Conservation (phyloP, 2,329 filamentous ascomycete species). For the Sclerotinia glacialis region DNA sequence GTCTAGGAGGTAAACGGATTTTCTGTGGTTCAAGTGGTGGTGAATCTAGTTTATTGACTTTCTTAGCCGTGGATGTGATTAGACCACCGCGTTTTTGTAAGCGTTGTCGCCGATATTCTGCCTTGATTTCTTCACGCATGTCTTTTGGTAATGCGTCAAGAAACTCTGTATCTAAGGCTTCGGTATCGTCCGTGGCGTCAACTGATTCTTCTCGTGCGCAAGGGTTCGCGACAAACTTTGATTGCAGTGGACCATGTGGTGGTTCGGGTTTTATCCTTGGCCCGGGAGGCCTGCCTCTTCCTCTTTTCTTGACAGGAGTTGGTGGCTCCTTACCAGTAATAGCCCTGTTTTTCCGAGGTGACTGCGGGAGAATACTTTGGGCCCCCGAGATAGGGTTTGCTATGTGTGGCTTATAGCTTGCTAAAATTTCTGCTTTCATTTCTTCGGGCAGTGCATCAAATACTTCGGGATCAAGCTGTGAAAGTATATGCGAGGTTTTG, state of each 20-base stretch:
- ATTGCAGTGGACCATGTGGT: constrained; percentile 17
- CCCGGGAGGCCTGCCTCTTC: constrained; percentile 43
- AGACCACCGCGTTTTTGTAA: constrained; percentile 51
- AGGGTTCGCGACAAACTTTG: constrained; percentile 10
- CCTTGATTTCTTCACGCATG: constrained; percentile 72
- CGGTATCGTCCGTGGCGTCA: constrained; percentile 65
- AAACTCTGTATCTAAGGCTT: constrained; percentile 55
- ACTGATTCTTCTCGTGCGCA: constrained; percentile 48
- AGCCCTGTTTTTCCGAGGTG: constrained; percentile 55
- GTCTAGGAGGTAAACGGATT: constrained; percentile 48
- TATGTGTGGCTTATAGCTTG: constrained; percentile 54
- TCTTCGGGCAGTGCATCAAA: constrained; percentile 81
- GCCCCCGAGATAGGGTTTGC: constrained; percentile 29
- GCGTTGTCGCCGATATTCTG: constrained; percentile 64
- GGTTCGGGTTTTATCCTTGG: constrained; percentile 29
- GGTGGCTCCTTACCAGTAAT: constrained; percentile 27
- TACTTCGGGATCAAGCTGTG: constrained; percentile 81
- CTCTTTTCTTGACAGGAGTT: constrained; percentile 65
- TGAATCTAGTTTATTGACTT: constrained; percentile 29
- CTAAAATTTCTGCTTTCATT: constrained; percentile 78
- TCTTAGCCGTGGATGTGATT: constrained; percentile 32
- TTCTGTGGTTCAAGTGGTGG: constrained; percentile 34
- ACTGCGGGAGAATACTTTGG: constrained; percentile 43
- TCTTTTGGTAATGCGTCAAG: constrained; percentile 81
- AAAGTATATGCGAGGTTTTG: constrained; percentile 45